phyloP scores from a whole-genome alignment of 495 filamentous ascomycete species.

The Penicillium taxi region DNA sequence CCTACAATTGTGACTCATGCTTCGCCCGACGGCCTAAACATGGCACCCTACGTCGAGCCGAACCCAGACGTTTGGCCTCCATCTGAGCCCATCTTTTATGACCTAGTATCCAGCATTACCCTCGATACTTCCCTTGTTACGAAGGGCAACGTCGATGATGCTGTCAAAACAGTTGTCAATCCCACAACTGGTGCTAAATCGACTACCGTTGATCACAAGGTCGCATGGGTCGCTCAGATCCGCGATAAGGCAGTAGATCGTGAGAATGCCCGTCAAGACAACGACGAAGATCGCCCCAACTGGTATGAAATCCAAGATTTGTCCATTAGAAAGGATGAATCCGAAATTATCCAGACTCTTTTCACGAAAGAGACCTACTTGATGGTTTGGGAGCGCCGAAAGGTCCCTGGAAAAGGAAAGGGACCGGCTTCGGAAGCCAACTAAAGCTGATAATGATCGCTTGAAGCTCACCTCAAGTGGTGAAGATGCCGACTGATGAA shows the following conservation, averaged over 20 bases:
- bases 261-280: slow-evolving; percentile 28
- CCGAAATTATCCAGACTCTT: slow-evolving; percentile 76
- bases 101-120: slow-evolving; percentile 93
- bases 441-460: background rate
- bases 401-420: slow-evolving; percentile 41
- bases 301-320: slow-evolving; percentile 94
- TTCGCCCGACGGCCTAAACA: slow-evolving; percentile 65
- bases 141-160: slow-evolving; percentile 65
- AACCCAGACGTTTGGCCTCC: slow-evolving; percentile 52
- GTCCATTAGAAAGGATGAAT: slow-evolving; percentile 78
- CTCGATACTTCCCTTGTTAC: slow-evolving; percentile 62
- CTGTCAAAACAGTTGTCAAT: slow-evolving; percentile 76
- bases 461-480: no score
- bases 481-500: no score
- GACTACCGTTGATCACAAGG: slow-evolving; percentile 36
- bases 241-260: slow-evolving; percentile 43
- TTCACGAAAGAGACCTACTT: slow-evolving; percentile 90
- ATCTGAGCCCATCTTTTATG: slow-evolving; percentile 87
- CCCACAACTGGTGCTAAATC: slow-evolving; percentile 55
- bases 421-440: slow-evolving; percentile 14
- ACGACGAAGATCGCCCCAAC: slow-evolving; percentile 44
- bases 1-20: slow-evolving; percentile 97
- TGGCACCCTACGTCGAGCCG: slow-evolving; percentile 81
- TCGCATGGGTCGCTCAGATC: slow-evolving; percentile 50
- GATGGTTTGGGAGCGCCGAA: slow-evolving; percentile 93